phyloP scores from a whole-genome alignment of 371 early-diverging fungal species.

The Apophysomyces sp. region DNA sequence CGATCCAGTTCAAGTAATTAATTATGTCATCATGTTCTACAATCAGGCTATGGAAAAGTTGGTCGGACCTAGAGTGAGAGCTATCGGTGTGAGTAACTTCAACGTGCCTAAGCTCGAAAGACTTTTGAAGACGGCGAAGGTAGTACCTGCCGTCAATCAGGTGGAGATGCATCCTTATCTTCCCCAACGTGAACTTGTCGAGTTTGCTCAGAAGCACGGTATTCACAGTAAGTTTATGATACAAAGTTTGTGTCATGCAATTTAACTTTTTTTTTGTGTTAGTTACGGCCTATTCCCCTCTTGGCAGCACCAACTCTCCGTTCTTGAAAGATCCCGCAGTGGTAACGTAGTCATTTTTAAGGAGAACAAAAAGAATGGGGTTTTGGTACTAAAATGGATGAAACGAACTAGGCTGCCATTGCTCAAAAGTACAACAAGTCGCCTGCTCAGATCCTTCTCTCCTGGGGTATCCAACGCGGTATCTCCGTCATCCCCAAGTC shows the following conservation, averaged over 20 bases:
- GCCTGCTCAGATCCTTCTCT: slow-evolving; percentile 75
- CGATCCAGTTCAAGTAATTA: not conserved
- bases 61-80: slow-evolving; percentile 50
- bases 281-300: slow-evolving; percentile 88
- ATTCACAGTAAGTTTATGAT: slow-evolving; percentile 29
- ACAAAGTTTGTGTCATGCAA: too few relatives aligned
- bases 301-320: slow-evolving; percentile 59
- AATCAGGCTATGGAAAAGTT: slow-evolving; percentile 59
- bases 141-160: slow-evolving; percentile 68
- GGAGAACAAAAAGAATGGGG: too few relatives aligned
- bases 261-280: slow-evolving; percentile 48
- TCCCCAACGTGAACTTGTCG: slow-evolving; percentile 69
- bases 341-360: slow-evolving; percentile 15
- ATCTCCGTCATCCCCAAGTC: slow-evolving; percentile 67
- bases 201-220: slow-evolving; percentile 47
- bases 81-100: slow-evolving; percentile 70
- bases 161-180: slow-evolving; percentile 80
- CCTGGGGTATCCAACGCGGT: slow-evolving; percentile 75
- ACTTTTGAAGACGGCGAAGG: slow-evolving; percentile 45
- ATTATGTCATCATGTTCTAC: slow-evolving; percentile 7
- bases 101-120: slow-evolving; percentile 47
- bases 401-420: slow-evolving; percentile 42
- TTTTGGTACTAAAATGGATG: too few relatives aligned
- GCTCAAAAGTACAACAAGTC: slow-evolving; percentile 65
- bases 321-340: slow-evolving; percentile 38